Evolutionary conservation across 495 filamentous ascomycete species (phyloP), one percentile per base, ranked within the genome.

Genomic region (Sporormia fimetaria): DNA sequence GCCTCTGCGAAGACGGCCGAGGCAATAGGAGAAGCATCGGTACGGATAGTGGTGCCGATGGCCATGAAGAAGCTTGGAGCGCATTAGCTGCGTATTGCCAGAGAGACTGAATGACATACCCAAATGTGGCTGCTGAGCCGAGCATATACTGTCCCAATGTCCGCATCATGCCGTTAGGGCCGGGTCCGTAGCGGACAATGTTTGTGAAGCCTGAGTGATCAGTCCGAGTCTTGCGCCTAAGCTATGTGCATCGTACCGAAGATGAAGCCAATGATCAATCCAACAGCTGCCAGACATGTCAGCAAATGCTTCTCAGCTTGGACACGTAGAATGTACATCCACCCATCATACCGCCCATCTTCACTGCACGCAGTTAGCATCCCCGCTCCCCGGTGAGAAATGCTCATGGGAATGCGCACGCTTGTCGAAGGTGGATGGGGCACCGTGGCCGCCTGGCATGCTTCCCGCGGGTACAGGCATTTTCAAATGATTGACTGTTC

Each of bases 311-410:
- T 35, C 14, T 28, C 35, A 42, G 25, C 22, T 45, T 38, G 30
- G 28, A 34, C 27, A 5, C 21, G 10, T 21, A 1, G 21, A 27
- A 73, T 86, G 41, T 81, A 94, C 88, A 87, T 40, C 86, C 83
- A 44, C 90, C 90, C 83, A 96, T 94, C 80, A 98, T 75, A 41
- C 80, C 85, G 42, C 90, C 90, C 84, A 95, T 92, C 69, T 92
- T 95, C 64, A 88, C 90, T 98, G 49, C 40, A 44, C 30, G 18
- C 8, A 31, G 38, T 50, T 59, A 67, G 50, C 58, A 52, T 42
- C 18, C 17, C 26, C 37, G 17, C 23, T 17, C 2, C 6, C 10
- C 14, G 8, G 6, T 12, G 2, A 27, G 18, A 31, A 11, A 15
- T 26, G 28, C 34, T 33, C n/a, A n/a, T n/a, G 30, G n/a, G 17